Evolutionary conservation across 805 yeast species (phyloP).

Genomic region (Cyberlindnera americana): DNA sequence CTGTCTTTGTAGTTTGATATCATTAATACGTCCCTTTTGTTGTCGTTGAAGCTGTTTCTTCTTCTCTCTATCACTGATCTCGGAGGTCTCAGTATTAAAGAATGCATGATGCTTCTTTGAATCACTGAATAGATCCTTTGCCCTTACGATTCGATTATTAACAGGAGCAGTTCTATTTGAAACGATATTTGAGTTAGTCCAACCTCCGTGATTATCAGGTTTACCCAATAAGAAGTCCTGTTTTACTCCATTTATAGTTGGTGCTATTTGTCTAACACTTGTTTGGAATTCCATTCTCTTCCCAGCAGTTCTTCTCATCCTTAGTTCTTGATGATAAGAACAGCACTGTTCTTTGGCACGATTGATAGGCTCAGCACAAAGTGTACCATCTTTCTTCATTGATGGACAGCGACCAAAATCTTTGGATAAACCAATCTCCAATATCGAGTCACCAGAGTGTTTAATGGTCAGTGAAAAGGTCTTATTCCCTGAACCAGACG

Average conservation of each 20-base stretch:
- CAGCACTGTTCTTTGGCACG: slow-evolving; percentile 53
- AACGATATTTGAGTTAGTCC: slow-evolving; percentile 24
- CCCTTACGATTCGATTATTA: slow-evolving; percentile 21
- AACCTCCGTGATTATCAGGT: slow-evolving; percentile 28
- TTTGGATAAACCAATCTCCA: slow-evolving; percentile 71
- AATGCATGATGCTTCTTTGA: slow-evolving; percentile 45
- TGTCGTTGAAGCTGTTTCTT: slow-evolving; percentile 37
- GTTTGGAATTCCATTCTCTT: slow-evolving; percentile 76
- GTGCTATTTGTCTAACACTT: slow-evolving; percentile 49
- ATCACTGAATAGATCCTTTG: slow-evolving; percentile 36
- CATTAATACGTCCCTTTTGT: slow-evolving; percentile 13
- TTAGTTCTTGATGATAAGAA: slow-evolving; percentile 64
- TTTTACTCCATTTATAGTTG: slow-evolving; percentile 42
- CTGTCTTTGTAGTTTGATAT: slow-evolving; percentile 3
- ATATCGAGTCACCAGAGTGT: slow-evolving; percentile 45
- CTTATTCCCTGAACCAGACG: slow-evolving; percentile 4
- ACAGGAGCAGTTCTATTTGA: slow-evolving; percentile 27
- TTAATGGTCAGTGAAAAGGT: slow-evolving; percentile 56
- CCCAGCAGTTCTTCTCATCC: slow-evolving; percentile 48
- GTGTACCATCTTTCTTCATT: slow-evolving; percentile 41
- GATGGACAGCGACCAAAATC: slow-evolving; percentile 62
- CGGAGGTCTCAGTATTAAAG: slow-evolving; percentile 39
- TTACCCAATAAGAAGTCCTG: slow-evolving; percentile 41
- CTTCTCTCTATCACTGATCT: slow-evolving; percentile 32
- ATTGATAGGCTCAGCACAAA: slow-evolving; percentile 63